A percentile compares a stretch with the other conserved stretches of the same genome.
Evolutionary conservation across 139 green algal genomes (phyloP).

Genomic region (Coelastrella sp.): DNA sequence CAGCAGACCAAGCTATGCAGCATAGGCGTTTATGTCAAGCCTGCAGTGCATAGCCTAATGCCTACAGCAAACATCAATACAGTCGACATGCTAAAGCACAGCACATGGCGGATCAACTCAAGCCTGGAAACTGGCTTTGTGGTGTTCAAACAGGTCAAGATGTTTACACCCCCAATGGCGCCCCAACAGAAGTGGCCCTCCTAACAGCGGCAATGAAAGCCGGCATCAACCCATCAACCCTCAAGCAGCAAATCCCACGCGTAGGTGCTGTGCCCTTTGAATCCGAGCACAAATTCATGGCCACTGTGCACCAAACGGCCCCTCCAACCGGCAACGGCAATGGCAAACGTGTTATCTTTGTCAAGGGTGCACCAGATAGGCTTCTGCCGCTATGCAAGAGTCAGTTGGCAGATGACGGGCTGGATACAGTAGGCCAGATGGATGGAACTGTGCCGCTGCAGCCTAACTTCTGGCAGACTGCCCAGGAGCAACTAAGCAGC

Average conservation of each 20-base stretch:
- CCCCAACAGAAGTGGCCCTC: conserved; percentile 55
- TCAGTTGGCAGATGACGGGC: conserved; percentile 36
- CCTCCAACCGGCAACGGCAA: background rate
- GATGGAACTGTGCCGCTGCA: conserved; percentile 10
- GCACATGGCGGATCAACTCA: background rate
- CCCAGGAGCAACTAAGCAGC: conserved; percentile 51
- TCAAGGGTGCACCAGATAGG: conserved; percentile 60
- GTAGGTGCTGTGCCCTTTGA: conserved; percentile 55
- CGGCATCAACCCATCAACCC: conserved; percentile 13
- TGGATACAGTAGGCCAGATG: background rate
- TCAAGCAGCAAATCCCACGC: conserved; percentile 37
- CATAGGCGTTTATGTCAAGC: too few relatives aligned
- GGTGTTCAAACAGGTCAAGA: background rate
- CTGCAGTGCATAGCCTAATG: too few relatives aligned
- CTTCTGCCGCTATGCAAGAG: conserved; percentile 51
- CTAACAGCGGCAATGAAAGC: conserved; percentile 53
- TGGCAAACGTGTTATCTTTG: conserved; percentile 38
- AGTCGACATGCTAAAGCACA: background rate
- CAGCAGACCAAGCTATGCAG: too few relatives aligned
- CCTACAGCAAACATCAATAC: too few relatives aligned
- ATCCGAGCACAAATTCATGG: conserved; percentile 66
- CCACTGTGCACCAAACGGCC: conserved; percentile 43
- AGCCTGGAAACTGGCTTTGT: background rate
- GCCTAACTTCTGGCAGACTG: conserved; percentile 18
- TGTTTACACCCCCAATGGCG: conserved; percentile 44